Base-by-base conservation (phyloP, 2,329 filamentous ascomycete species). In the Leptographium radiaticola region DNA sequence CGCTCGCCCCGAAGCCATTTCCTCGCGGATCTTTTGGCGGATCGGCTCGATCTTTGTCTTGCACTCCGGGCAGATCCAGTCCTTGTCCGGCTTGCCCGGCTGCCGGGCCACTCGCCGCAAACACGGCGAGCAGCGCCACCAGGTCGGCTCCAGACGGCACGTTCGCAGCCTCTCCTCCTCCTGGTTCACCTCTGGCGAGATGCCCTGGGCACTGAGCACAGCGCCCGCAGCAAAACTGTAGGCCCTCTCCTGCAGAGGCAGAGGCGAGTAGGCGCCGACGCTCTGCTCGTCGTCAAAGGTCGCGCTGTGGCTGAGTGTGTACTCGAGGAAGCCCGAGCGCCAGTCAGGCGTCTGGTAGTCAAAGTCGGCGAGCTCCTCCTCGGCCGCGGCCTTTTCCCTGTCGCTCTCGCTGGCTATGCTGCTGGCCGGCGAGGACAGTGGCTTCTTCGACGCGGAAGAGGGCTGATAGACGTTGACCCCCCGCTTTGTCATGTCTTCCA, bases 81-180 rank as follows among this genome's bases (percentile, higher is more conserved):
- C 69, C 39, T 68, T 56, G 50, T 63, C 62, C 18, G 65, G 63
- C 56, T 75, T 39, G 18, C 18, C 20, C 13, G 20, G 8, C 13
- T 11, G 15, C 13, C 36, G 63, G 52, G 63, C 58, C 52, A 79
- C 70, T 43, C 75, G 67, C 56, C 59, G 59, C 48, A 81, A 70
- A 60, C 77, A 80, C 56, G 72, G 72, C 50, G 69, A 67, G 64
- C 77, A 81, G 39, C 77, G 71, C 75, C 75, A 81, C 75, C 75
- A 80, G 3, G 60, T 64, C 3, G 55, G 55, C 25, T 68, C 63
- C 36, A 73, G 70, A 74, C n/a, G 57, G 66, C 67, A 33, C 5
- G 31, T 36, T 13, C 30, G 16, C 16, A 30, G 18, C 25, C 40
- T 43, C 50, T 52, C 48, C 58, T 58, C 52, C 56, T 51, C 42